Conservation (phyloP, 2,329 filamentous ascomycete genomes). For the Aureobasidium sp. region DNA sequence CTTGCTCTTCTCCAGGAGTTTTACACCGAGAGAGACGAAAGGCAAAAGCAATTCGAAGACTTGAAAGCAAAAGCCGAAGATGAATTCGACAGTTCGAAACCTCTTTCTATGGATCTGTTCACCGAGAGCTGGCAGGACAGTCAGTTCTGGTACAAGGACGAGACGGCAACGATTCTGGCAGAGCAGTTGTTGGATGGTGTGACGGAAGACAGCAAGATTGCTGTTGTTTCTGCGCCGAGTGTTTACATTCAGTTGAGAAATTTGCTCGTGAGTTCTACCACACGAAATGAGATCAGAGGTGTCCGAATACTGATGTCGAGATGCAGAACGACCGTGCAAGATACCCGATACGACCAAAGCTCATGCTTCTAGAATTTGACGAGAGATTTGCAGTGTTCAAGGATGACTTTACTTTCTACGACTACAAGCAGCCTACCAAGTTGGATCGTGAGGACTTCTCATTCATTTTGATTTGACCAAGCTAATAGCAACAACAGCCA, state of each 20-base stretch:
- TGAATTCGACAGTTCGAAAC: conserved; percentile 31
- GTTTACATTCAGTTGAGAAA: conserved; percentile 72
- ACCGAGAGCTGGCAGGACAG: conserved; percentile 75
- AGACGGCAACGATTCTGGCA: conserved; percentile 58
- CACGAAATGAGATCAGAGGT: conserved; percentile 1
- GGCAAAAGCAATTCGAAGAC: conserved; percentile 58
- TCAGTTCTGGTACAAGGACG: conserved; percentile 72
- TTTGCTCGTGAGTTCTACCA: conserved; percentile 42
- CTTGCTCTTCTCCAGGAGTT: conserved; percentile 65
- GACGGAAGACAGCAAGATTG: conserved; percentile 51
- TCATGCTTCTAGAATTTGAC: conserved; percentile 67
- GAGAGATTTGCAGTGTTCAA: conserved; percentile 64
- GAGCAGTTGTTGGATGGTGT: conserved; percentile 56
- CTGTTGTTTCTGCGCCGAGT: conserved; percentile 65
- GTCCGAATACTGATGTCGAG: not conserved
- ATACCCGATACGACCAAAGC: conserved; percentile 40
- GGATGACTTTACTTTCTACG: conserved; percentile 68
- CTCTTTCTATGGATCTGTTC: conserved; percentile 60
- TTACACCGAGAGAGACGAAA: conserved; percentile 61
- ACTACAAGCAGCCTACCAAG: conserved; percentile 61
- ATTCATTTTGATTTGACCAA: not conserved
- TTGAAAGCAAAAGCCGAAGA: conserved; percentile 55
- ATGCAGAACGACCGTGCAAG: conserved; percentile 11
- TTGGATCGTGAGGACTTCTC: conserved; percentile 43
- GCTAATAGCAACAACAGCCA: conserved; percentile 25